Evolutionary conservation across 2,329 filamentous ascomycete genomes (phyloP).

Genomic region (Alternaria arborescens): DNA sequence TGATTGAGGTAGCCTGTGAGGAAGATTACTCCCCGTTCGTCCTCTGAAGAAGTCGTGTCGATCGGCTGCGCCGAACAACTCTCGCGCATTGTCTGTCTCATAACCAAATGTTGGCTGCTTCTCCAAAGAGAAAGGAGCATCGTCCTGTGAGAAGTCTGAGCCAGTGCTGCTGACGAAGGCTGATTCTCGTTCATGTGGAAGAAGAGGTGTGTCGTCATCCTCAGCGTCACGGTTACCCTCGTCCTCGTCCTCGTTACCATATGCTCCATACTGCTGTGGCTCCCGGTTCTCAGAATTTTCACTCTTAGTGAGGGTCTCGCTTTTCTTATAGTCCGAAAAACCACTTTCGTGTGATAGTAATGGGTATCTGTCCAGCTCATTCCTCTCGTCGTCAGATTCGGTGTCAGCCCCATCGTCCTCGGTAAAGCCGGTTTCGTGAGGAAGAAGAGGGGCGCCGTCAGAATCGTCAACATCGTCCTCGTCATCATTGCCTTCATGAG

Average conservation of each 20-base stretch:
- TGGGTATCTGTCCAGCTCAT: constrained; percentile 41
- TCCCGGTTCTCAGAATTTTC: constrained; percentile 20
- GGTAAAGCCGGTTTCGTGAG: constrained; percentile 31
- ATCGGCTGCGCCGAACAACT: constrained; percentile 17
- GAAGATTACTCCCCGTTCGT: constrained; percentile 34
- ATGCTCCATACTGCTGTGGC: constrained; percentile 20
- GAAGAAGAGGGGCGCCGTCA: constrained; percentile 27
- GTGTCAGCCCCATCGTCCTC: constrained; percentile 10
- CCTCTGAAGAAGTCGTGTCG: constrained; percentile 29
- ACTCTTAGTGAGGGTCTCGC: constrained; percentile 27
- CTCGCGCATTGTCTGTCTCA: constrained; percentile 17
- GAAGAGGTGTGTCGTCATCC: constrained; percentile 27
- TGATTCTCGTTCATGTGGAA: constrained; percentile 34
- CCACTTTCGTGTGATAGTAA: constrained; percentile 51
- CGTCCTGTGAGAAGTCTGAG: constrained; percentile 25
- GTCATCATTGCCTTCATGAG: constrained; percentile 20
- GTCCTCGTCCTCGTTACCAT: constrained; percentile 9
- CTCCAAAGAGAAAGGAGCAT: constrained; percentile 11
- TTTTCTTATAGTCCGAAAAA: constrained; percentile 23
- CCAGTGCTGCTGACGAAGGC: constrained; percentile 21
- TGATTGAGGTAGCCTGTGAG: constrained; percentile 38
- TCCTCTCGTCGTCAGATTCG: constrained; percentile 24
- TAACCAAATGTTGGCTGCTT: constrained; percentile 21
- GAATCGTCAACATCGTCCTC: constrained; percentile 10
- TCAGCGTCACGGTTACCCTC: constrained; percentile 7